Conservation (phyloP, 352 stramenopile genomes). For the Pythium aphanidermatum region DNA sequence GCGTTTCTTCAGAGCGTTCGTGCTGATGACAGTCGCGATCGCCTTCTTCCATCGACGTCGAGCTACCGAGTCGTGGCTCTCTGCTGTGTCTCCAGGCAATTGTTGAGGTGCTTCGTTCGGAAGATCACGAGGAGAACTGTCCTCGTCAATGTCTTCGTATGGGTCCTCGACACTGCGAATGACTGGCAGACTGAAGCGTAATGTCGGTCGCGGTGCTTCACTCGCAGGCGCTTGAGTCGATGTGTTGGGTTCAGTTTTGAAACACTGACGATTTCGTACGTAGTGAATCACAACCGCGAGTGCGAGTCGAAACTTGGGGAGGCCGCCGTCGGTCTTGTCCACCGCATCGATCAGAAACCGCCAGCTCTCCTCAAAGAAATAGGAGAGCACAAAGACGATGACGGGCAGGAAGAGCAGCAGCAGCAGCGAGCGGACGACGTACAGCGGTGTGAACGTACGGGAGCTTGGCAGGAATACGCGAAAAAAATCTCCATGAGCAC, state of each 20-base stretch:
- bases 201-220: background rate
- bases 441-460: slow-evolving; percentile 56
- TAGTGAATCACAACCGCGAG: slow-evolving; percentile 77
- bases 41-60: slow-evolving; percentile 48
- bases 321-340: slow-evolving; percentile 58
- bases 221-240: background rate
- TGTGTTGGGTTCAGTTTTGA: too few species aligned
- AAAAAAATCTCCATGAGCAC: slow-evolving; percentile 85
- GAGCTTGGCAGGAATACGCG: slow-evolving; percentile 75
- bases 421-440: slow-evolving; percentile 45
- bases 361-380: slow-evolving; percentile 66
- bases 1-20: slow-evolving; percentile 53
- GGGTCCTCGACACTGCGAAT: slow-evolving; percentile 40
- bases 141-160: slow-evolving; percentile 53
- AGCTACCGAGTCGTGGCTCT: slow-evolving; percentile 18
- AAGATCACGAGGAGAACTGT: slow-evolving; percentile 15
- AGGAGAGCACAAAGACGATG: slow-evolving; percentile 74
- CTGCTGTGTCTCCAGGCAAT: background rate
- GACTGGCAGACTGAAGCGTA: background rate
- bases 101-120: background rate
- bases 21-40: slow-evolving; percentile 44
- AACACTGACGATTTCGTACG: slow-evolving; percentile 54
- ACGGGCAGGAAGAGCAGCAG: slow-evolving; percentile 53
- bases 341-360: slow-evolving; percentile 69
- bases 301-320: slow-evolving; percentile 71